Percentiles rank a stretch among this genome's conserved stretches.
Conservation (phyloP, 345 rosid genomes). For the Arabis hirsuta region DNA sequence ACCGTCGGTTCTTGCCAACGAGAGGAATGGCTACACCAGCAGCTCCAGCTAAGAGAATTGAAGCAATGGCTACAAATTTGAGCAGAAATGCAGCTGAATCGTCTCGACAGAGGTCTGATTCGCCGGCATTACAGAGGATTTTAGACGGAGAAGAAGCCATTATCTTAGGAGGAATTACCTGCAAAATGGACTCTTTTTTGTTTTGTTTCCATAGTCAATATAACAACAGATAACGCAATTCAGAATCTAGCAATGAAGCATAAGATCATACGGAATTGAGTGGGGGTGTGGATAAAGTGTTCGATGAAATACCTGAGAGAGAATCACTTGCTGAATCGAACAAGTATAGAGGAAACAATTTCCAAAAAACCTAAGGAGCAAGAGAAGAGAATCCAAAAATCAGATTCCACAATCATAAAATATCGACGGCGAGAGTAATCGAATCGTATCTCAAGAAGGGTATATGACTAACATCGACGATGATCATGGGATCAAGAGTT, state of each 20-base stretch:
- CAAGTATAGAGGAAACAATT: constrained; percentile 40
- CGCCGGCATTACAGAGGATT: constrained; percentile 48
- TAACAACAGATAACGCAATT: background rate
- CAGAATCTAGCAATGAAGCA: background rate
- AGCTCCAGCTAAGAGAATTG: constrained; percentile 73
- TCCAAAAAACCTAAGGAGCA: constrained; percentile 48
- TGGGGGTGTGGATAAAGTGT: background rate
- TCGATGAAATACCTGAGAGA: constrained; percentile 51
- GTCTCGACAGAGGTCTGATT: constrained; percentile 61
- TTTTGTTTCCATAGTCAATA: constrained; percentile 15
- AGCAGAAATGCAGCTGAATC: constrained; percentile 61
- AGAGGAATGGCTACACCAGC: constrained; percentile 78
- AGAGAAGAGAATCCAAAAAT: constrained; percentile 3
- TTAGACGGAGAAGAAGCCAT: constrained; percentile 41
- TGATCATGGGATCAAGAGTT: constrained; percentile 37
- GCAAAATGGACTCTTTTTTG: constrained; percentile 50
- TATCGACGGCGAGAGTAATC: background rate
- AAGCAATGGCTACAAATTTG: constrained; percentile 74
- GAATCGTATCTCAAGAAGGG: no score
- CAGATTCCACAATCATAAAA: background rate
- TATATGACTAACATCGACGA: constrained; percentile 40
- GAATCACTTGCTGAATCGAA: constrained; percentile 47
- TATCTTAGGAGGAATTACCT: constrained; percentile 31
- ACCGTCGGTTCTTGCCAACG: constrained; percentile 64
- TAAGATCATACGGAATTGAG: background rate